Evolutionary conservation across 495 filamentous ascomycete species (phyloP), one percentile per base, ranked within the genome.

Genomic region (Rostrohypoxylon terebratum): DNA sequence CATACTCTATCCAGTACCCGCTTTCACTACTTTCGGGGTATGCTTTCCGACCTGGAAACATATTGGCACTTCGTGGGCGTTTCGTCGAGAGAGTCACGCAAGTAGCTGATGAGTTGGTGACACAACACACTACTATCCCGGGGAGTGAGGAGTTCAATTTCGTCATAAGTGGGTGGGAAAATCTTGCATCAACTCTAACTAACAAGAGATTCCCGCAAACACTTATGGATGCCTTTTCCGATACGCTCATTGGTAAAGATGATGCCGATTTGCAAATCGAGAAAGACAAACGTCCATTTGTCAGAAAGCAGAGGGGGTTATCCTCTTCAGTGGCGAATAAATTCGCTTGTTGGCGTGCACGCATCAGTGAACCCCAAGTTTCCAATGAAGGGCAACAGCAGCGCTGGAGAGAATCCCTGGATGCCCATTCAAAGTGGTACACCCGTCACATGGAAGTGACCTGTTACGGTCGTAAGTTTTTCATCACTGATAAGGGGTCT

Each of bases 1-100:
- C 13, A 18, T 71, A 71, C 20, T 71, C 68, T 20, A 16, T 71
- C 5, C 55, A 71, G n/a, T 71, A 71, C 34, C 68, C 68, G 14
- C 38, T 42, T 2, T 8, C 16, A 3, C 42, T 69, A 2, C 53
- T 69, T 10, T 53, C 51, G 3, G 59, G 34, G 11, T 59, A 59
- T 33, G 62, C 34, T 4, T 60, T 66, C 3, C 54, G 55, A 9
- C 25, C 25, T 5, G 68, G 61, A 1, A 38, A 55, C 9, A 20
- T 45, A 28, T 48, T 71, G 14, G 45, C 36, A 2, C 36, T 66
- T 36, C 38, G 4, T 9, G 68, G 68, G 4, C 47, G 47, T 0
- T 34, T 40, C n/a, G 18, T 71, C 4, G 62, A 64, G 33, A 66
- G 36, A 20, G 48, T 71, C 18, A 57, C 28, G 13, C 59, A 31